phyloP scores from a whole-genome alignment of 805 yeast species.

The Saturnispora quitensis region DNA sequence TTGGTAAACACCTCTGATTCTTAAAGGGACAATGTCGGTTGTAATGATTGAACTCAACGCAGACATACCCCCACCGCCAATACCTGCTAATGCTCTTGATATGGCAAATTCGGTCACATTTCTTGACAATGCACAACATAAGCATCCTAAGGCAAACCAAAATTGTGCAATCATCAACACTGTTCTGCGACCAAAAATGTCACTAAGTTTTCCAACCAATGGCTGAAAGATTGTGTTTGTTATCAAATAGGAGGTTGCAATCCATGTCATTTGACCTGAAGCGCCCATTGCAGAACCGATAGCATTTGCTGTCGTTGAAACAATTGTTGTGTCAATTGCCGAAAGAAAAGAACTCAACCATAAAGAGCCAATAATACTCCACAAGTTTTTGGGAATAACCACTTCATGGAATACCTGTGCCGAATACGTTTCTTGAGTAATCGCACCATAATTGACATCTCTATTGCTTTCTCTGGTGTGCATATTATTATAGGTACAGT shows the following conservation, averaged over 20 bases:
- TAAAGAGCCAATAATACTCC: slow-evolving; percentile 24
- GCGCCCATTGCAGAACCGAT: slow-evolving; percentile 53
- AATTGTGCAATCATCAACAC: slow-evolving; percentile 36
- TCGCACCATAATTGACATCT: slow-evolving; percentile 1
- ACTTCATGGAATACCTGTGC: slow-evolving; percentile 15
- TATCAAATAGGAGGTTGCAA: slow-evolving; percentile 60
- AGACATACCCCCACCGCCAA: slow-evolving; percentile 50
- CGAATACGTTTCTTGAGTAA: slow-evolving; percentile 8
- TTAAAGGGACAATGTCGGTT: slow-evolving; percentile 46
- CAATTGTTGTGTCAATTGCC: slow-evolving; percentile 52
- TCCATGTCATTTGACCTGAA: slow-evolving; percentile 50
- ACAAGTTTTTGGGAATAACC: slow-evolving; percentile 16
- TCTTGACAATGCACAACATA: slow-evolving; percentile 33
- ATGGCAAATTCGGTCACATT: slow-evolving; percentile 37
- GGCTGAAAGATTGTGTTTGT: slow-evolving; percentile 72
- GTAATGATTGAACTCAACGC: slow-evolving; percentile 44
- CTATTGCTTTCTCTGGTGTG: neutral
- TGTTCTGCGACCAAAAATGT: slow-evolving; percentile 47
- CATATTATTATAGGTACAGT: neutral
- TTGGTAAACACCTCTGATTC: slow-evolving; percentile 44
- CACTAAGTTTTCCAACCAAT: slow-evolving; percentile 60
- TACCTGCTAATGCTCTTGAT: slow-evolving; percentile 48
- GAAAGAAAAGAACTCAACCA: slow-evolving; percentile 43
- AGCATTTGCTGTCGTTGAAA: slow-evolving; percentile 46
- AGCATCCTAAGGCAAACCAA: slow-evolving; percentile 37